phyloP scores from a whole-genome alignment of 192 early-diverging fungal species.

The Phycomyces blakesleeanus region DNA sequence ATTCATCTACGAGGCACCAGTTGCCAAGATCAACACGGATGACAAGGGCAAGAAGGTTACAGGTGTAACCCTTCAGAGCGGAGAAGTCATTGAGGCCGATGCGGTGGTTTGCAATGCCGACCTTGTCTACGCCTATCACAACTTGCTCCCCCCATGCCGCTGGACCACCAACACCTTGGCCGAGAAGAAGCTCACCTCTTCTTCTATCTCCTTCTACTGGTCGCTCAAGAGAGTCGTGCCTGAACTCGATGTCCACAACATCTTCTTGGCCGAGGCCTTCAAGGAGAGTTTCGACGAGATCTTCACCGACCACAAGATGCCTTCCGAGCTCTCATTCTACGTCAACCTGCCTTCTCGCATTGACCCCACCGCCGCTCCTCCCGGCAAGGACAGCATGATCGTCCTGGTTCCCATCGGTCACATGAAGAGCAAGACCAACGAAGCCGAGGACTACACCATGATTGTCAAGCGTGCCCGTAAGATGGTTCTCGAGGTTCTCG shows the following conservation, averaged over 20 bases:
- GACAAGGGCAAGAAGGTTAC: slow-evolving; percentile 27
- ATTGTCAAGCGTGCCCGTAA: slow-evolving; percentile 37
- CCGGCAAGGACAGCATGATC: slow-evolving; percentile 41
- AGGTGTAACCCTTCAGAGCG: slow-evolving; percentile 46
- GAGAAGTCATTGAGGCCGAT: slow-evolving; percentile 42
- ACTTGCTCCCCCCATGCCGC: slow-evolving; percentile 40
- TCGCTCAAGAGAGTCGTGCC: slow-evolving; percentile 40
- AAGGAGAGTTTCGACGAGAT: slow-evolving; percentile 50
- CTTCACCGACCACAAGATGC: slow-evolving; percentile 41
- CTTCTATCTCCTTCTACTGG: slow-evolving; percentile 54
- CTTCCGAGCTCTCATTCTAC: slow-evolving; percentile 52
- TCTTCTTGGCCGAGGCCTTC: slow-evolving; percentile 52
- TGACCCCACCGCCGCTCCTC: slow-evolving; percentile 46
- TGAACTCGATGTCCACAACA: slow-evolving; percentile 50
- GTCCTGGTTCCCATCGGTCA: slow-evolving; percentile 54
- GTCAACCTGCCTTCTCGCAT: slow-evolving; percentile 53
- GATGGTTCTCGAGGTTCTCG: slow-evolving; percentile 37
- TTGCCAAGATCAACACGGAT: slow-evolving; percentile 40
- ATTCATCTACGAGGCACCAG: slow-evolving; percentile 40
- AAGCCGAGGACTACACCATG: slow-evolving; percentile 13
- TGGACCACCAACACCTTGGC: slow-evolving; percentile 31
- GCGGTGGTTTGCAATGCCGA: slow-evolving; percentile 56
- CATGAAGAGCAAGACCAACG: slow-evolving; percentile 18
- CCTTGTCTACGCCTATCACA: slow-evolving; percentile 48
- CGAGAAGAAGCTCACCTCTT: slow-evolving; percentile 47